Percentiles rank a stretch among this genome's conserved stretches.
Conservation (phyloP, 148 eudicot genomes). For the Nepenthes gracilis region DNA sequence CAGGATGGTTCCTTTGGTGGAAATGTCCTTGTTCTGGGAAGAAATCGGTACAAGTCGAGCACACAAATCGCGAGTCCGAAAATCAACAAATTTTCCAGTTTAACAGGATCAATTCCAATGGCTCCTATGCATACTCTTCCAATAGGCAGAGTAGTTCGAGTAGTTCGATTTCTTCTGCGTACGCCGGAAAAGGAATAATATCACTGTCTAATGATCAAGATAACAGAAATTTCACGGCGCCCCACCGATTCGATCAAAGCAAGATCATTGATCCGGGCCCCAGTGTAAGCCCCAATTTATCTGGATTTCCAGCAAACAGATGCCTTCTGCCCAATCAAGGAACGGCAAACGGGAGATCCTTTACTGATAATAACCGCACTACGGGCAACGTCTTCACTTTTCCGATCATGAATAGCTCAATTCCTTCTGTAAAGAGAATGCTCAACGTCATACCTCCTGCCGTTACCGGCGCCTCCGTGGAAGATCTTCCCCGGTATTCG, state of each 20-base stretch:
- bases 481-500: slow-evolving; percentile 59
- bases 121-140: slow-evolving; percentile 1
- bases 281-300: slow-evolving; percentile 5
- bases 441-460: slow-evolving; percentile 7
- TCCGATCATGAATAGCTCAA: slow-evolving; percentile 32
- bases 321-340: background rate
- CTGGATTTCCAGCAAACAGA: background rate
- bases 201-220: background rate
- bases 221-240: background rate
- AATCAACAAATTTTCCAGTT: slow-evolving; percentile 14
- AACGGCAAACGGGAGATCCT: slow-evolving; percentile 18
- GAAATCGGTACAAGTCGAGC: slow-evolving; percentile 55
- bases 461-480: background rate
- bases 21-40: slow-evolving; percentile 72
- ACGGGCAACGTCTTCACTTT: slow-evolving; percentile 46
- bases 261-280: background rate
- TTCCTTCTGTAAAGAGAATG: slow-evolving; percentile 18
- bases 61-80: slow-evolving; percentile 16
- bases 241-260: slow-evolving; percentile 5
- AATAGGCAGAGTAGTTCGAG: slow-evolving; percentile 10
- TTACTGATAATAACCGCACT: slow-evolving; percentile 9
- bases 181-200: background rate
- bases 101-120: slow-evolving; percentile 12
- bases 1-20: slow-evolving; percentile 28
- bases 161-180: slow-evolving; percentile 11